phyloP scores from a whole-genome alignment of 1,284 basidiomycete species.

The Ceratobasidium sp. region DNA sequence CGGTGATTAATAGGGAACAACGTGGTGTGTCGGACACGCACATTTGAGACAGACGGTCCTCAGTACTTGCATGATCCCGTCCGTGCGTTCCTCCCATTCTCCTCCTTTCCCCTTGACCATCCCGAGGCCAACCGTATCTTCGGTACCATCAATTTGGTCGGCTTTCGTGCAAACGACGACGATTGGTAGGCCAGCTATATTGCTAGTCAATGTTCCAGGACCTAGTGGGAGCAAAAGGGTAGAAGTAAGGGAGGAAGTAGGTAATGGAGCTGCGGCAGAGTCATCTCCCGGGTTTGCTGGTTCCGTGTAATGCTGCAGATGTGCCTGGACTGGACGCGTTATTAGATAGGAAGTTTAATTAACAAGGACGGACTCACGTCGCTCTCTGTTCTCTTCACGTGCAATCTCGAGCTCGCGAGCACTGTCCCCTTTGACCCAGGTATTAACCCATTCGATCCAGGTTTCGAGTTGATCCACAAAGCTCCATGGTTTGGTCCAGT shows the following conservation, averaged over 20 bases:
- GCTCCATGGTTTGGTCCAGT: constrained; percentile 95
- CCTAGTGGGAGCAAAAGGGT: constrained; percentile 80
- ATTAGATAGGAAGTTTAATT: not conserved
- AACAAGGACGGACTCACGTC: constrained; percentile 70
- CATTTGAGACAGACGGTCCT: constrained; percentile 93
- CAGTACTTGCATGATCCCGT: constrained; percentile 94
- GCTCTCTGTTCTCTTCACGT: constrained; percentile 84
- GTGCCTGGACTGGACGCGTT: constrained; percentile 77
- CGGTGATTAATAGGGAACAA: not conserved
- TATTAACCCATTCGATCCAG: constrained; percentile 89
- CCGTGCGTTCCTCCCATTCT: constrained; percentile 95
- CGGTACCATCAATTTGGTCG: constrained; percentile 84
- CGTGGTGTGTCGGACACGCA: constrained; percentile 60
- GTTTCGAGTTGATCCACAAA: constrained; percentile 89
- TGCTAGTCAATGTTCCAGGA: constrained; percentile 83
- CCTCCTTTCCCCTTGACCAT: constrained; percentile 89
- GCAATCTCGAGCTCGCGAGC: constrained; percentile 76
- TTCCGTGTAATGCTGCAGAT: constrained; percentile 91
- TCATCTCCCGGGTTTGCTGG: constrained; percentile 66
- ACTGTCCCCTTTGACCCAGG: constrained; percentile 79
- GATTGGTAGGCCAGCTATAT: constrained; percentile 86
- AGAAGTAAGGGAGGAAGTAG: constrained; percentile 66
- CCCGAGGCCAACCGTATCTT: constrained; percentile 77
- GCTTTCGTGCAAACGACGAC: constrained; percentile 93
- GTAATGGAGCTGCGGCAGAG: constrained; percentile 62